Evolutionary conservation across 139 green algal species (phyloP), one percentile per base, ranked within the genome.

Genomic region (Chlorella sp.): DNA sequence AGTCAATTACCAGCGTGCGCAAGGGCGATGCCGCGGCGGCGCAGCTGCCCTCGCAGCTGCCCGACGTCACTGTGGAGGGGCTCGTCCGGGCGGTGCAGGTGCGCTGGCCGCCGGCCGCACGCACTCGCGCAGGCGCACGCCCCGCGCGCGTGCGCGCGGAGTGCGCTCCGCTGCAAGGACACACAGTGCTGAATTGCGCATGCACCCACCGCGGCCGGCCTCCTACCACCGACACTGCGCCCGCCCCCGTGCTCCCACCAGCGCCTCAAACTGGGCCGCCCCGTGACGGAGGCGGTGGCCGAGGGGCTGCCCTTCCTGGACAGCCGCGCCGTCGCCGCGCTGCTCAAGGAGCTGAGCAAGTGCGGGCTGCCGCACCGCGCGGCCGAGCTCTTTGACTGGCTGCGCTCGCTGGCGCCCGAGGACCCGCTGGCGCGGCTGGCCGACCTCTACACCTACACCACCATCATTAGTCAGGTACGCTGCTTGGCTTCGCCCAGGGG

Each of bases 391-490:
- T 96, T 96, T 65, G 90, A 95, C 61, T 86, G 69, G 75, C 77
- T 96, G 35, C 84, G 91, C 31, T 67, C 67, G 0, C 71, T 90
- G 58, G 81, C 87, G 19, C 60, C 73, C 50, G 76, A 71, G 36
- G 76, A 88, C 75, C 76, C 75, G 12, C 75, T 94, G 15, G 25
- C 68, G 8, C 45, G 59, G 9, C 81, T 95, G 40, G 88, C 86
- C 40, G 92, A 97, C 48, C 87, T 96, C 1, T 97, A 90, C 82
- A 91, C 89, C 29, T 97, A 93, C 77, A 97, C 92, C 61, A 78
- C 72, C 36, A 71, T 78, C 61, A 78, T 78, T 61, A 56, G 35
- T 14, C 72, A 75, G 69, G 69, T 74, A 14, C 19, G 42, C 4
- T 31, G 41, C 6, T n/a, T n/a, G n/a, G n/a, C n/a, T n/a, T n/a